These are phyloP conservation scores for Scheffersomyces parashehatae DNA, from an alignment of 1,139 yeast species.

Conservation along the genomic window DNA sequence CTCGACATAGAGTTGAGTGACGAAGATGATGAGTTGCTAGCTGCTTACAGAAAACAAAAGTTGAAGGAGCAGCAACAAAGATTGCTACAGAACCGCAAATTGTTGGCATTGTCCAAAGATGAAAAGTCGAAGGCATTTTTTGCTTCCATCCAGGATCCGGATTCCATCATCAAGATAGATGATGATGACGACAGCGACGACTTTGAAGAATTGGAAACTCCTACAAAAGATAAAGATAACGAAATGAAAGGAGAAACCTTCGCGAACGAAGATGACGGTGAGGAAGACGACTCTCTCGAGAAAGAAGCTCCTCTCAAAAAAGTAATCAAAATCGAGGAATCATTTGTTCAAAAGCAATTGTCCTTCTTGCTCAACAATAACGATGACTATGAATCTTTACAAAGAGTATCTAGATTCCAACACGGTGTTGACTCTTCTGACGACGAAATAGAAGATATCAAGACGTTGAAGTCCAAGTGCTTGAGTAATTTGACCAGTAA, in stretches of 20 bases:
- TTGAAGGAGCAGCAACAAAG: constrained; percentile 56
- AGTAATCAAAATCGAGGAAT: constrained; percentile 43
- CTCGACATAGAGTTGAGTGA: constrained; percentile 67
- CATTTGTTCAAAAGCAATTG: constrained; percentile 62
- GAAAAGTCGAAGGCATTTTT: constrained; percentile 75
- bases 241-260: constrained; percentile 6
- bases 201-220: constrained; percentile 1
- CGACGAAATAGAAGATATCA: constrained; percentile 46
- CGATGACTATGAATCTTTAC: constrained; percentile 36
- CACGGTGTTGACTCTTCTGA: constrained; percentile 37
- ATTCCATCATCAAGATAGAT: constrained; percentile 22
- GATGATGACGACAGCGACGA: constrained; percentile 27
- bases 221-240: constrained; percentile 1
- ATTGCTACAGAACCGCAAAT: constrained; percentile 53
- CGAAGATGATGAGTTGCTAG: constrained; percentile 63
- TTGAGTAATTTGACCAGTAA: constrained; percentile 32
- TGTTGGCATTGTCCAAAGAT: constrained; percentile 45
- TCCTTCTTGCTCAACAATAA: constrained; percentile 55
- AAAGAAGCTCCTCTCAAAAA: constrained; percentile 20
- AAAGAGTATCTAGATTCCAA: constrained; percentile 34
- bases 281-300: constrained; percentile 16
- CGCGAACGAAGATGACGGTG: constrained; percentile 10
- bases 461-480: constrained; percentile 49
- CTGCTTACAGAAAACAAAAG: constrained; percentile 52
- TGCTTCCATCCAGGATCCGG: constrained; percentile 60